Base-by-base conservation (phyloP, 176 grass and related monocot species). In the Hyparrhenia diplandra region DNA sequence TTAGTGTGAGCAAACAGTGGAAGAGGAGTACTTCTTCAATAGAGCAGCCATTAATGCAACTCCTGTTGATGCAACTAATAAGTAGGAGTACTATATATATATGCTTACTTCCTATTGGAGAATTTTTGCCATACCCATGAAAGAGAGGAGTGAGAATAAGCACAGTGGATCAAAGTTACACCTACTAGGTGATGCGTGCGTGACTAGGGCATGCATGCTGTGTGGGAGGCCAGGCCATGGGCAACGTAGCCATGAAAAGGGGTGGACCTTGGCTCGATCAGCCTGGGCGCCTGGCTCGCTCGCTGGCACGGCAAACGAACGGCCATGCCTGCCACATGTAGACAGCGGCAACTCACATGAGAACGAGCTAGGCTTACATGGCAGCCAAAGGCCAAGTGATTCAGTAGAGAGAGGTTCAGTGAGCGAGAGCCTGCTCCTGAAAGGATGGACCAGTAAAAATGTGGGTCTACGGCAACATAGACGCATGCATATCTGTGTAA, bases 1-100 rank as follows among this genome's bases (percentile, higher is more conserved):
- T 79, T 35, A 4, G 10, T 49, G 16, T 45, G 45, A 52, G 37
- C 24, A 37, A 67, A 82, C 78, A 71, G 73, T 86, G 73, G 59
- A 62, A 67, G 57, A 66, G 59, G 2, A 29, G 10, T 7, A 7
- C 4, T 14, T 64, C 20, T 27, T 64, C 41, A 47, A 51, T 29
- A 12, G n/a, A 23, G n/a, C 54, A 60, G 39, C 39, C 79, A 86
- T 90, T 40, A 86, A 90, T 90, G 88, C 74, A 55, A n/a, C n/a
- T n/a, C n/a, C n/a, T n/a, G n/a, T n/a, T n/a, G n/a, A n/a, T n/a
- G n/a, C n/a, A n/a, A n/a, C n/a, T n/a, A n/a, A n/a, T n/a, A n/a
- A n/a, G n/a, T 83, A 59, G 78, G 78, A 47, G 16, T 30, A n/a
- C n/a, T n/a, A n/a, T n/a, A n/a, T n/a, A 52, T 23, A 58, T 23